Base-by-base conservation (phyloP, 2,329 filamentous ascomycete genomes). In the Sclerotinia glacialis region DNA sequence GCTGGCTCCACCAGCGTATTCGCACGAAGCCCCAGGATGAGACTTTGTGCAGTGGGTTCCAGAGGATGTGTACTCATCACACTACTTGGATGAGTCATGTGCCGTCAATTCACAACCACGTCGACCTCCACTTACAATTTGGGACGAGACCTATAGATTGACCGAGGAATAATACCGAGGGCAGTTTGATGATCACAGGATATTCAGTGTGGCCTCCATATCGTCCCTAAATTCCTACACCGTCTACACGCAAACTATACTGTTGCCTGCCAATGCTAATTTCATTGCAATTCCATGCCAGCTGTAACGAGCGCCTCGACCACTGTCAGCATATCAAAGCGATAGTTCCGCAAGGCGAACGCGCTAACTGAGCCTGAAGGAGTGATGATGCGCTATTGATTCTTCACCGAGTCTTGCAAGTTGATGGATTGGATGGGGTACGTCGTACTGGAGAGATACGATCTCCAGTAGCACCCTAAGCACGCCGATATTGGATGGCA, bases 301-400 rank as follows among this genome's bases (percentile, higher is more conserved):
- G 28, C 44, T 37, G 14, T 7, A 7, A 49, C 11, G 28, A 34
- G n/a, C n/a, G 28, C 28, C 28, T 60, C 28, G 23, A 37, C 58
- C 42, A 47, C 14, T 11, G 16, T 34, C 46, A 47, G 58, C 44
- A 49, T 37, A 31, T 37, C 28, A n/a, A 37, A 12, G 21, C n/a
- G 21, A 60, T 5, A 2, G 44, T 49, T 37, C n/a, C 31, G 58
- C 44, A 49, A 60, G 44, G 58, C 44, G 12, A 60, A 60, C 58
- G 0, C 11, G 31, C 58, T 60, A 60, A 12, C 49, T 37, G 14
- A 2, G 34, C 14, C 2, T 18, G n/a, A 26, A 34, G 14, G 56
- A 49, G n/a, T 21, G n/a, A 49, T 34, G 58, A 26, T 49, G 28
- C 44, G 31, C n/a, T 26, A 60, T 26, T n/a, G 28, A 49, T 37